Percentiles rank a stretch among this genome's conserved stretches.
Evolutionary conservation across 1,284 basidiomycete genomes (phyloP).

Genomic region (Cryptococcus depauperatus): DNA sequence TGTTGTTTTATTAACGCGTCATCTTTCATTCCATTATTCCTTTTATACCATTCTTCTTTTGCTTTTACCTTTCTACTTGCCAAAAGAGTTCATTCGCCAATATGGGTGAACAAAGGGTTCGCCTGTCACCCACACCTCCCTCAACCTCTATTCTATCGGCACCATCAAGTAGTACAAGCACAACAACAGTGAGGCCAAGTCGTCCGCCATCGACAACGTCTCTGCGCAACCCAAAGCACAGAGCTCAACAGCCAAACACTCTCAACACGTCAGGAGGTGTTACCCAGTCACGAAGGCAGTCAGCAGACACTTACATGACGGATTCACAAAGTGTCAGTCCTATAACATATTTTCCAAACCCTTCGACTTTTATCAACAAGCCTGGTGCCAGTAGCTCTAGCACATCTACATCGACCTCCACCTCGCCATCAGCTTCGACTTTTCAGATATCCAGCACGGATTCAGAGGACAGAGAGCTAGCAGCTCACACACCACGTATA

Average conservation of each 20-base stretch:
- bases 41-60: too few species aligned
- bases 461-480: not conserved
- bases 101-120: conserved; percentile 11
- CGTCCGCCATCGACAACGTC: conserved; percentile 16
- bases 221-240: conserved; percentile 7
- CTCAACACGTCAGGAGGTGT: not conserved
- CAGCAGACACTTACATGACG: conserved; percentile 7
- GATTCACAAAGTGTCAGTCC: conserved; percentile 28
- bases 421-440: conserved; percentile 4
- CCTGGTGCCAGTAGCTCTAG: conserved; percentile 4
- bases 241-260: not conserved
- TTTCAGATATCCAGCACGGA: conserved; percentile 5
- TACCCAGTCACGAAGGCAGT: conserved; percentile 12
- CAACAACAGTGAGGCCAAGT: conserved; percentile 8
- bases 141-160: not conserved
- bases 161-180: not conserved
- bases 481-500: not conserved
- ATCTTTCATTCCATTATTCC: not conserved
- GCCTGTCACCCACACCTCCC: conserved; percentile 5
- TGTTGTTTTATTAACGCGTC: not conserved
- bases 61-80: not conserved
- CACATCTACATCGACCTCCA: not conserved
- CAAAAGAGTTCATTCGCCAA: not conserved
- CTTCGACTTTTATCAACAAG: conserved; percentile 24
- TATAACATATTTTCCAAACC: conserved; percentile 41